Percentiles rank a stretch among this genome's conserved stretches.
These are phyloP conservation scores for Aspergillus piperis DNA, from an alignment of 2,329 filamentous ascomycete genomes.

Conservation along the genomic window DNA sequence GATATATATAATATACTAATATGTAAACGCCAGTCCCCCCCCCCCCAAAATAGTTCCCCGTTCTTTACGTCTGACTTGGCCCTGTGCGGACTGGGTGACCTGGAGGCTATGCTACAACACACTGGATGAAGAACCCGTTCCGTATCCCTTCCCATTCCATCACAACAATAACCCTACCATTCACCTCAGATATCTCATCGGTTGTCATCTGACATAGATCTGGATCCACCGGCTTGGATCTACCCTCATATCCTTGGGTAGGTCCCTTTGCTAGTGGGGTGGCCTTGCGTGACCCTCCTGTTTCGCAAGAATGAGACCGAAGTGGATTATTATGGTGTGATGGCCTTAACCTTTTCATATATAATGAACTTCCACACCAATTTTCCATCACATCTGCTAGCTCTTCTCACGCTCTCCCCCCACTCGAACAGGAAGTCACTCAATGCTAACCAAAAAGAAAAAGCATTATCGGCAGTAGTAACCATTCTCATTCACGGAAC, in stretches of 20 bases:
- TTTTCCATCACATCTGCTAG: background rate
- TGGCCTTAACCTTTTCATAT: constrained; percentile 1
- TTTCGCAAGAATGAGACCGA: constrained; percentile 13
- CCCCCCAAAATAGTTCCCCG: background rate
- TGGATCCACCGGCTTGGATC: background rate
- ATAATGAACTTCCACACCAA: background rate
- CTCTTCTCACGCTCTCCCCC: constrained; percentile 3
- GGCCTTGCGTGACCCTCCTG: background rate
- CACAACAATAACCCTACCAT: background rate
- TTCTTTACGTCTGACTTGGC: background rate
- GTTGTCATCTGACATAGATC: background rate
- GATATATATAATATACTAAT: background rate
- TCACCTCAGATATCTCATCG: background rate
- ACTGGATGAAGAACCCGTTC: background rate
- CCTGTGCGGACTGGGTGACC: background rate
- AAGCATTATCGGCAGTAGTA: too few relatives aligned
- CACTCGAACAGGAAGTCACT: background rate
- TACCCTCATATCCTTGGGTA: background rate
- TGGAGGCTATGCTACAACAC: background rate
- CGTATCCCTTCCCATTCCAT: background rate
- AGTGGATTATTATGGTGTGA: constrained; percentile 18
- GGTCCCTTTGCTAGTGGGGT: background rate
- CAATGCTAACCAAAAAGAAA: too few relatives aligned
- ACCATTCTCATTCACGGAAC: too few relatives aligned
- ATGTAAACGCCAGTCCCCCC: background rate